phyloP scores from a whole-genome alignment of 257 asterid species.

The Penstemon eatonii region DNA sequence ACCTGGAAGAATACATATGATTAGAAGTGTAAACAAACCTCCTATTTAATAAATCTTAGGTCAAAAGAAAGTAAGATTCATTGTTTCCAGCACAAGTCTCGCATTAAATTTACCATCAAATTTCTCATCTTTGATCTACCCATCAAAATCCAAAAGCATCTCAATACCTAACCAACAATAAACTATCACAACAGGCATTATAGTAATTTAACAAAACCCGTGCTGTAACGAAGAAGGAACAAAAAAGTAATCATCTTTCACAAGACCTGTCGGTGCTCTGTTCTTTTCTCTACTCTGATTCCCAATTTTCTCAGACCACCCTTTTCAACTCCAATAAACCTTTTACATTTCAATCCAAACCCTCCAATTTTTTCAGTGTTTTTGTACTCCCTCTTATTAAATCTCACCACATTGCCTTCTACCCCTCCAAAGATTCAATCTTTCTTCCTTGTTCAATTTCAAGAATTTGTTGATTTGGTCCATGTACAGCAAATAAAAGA shows the following conservation, averaged over 20 bases:
- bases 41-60: no score
- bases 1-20: no score
- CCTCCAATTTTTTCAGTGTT: background rate
- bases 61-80: background rate
- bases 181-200: conserved; percentile 3
- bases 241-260: background rate
- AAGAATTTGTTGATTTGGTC: conserved; percentile 16
- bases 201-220: conserved; percentile 25
- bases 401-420: background rate
- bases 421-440: conserved; percentile 1
- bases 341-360: conserved; percentile 20
- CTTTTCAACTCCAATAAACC: conserved; percentile 13
- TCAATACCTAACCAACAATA: conserved; percentile 4
- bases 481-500: background rate
- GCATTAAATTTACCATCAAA: background rate
- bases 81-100: background rate
- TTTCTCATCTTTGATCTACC: background rate
- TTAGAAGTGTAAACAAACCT: no score
- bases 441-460: background rate
- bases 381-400: background rate
- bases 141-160: background rate
- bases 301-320: background rate
- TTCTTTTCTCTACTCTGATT: conserved; percentile 5
- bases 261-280: conserved; percentile 45
- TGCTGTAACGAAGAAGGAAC: background rate